phyloP scores from a whole-genome alignment of 2,329 filamentous ascomycete genomes.

The Bipolaris bicolor region DNA sequence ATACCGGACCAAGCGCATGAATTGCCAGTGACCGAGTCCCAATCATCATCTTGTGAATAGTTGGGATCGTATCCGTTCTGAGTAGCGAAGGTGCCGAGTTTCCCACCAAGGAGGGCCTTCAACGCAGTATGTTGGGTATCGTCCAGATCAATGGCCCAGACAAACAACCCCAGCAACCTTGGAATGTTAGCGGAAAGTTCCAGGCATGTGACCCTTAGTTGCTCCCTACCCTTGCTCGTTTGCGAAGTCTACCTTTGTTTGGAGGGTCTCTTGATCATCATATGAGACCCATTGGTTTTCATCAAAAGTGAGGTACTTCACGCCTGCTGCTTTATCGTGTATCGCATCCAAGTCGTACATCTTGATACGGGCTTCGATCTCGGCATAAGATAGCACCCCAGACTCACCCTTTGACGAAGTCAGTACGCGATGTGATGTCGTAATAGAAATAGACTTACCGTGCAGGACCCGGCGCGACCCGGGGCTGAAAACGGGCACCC shows the following conservation, averaged over 20 bases:
- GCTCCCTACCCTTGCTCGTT: constrained; percentile 6
- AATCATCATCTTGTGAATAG: no score
- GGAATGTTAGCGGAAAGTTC: not conserved
- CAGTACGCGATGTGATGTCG: no score
- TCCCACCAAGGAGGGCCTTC: constrained; percentile 1
- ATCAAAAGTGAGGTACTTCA: constrained; percentile 24
- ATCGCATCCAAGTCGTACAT: not conserved
- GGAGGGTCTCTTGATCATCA: constrained; percentile 48
- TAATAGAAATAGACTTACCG: not conserved
- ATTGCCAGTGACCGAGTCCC: no score
- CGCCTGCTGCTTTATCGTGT: not conserved
- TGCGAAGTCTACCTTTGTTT: constrained; percentile 57
- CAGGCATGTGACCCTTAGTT: no score
- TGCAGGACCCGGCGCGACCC: not conserved
- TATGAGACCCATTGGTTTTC: constrained; percentile 36
- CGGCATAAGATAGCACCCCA: not conserved
- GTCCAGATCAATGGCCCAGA: constrained; percentile 1
- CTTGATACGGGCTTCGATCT: constrained; percentile 1
- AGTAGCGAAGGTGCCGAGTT: not conserved
- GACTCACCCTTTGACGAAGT: not conserved
- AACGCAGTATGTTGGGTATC: not conserved
- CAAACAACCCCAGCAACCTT: not conserved
- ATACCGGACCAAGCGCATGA: no score
- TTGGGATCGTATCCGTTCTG: not conserved
- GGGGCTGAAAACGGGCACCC: constrained; percentile 7